Evolutionary conservation across 768 basidiomycete species (phyloP), one percentile per base, ranked within the genome.

Genomic region (Amanita thiersii): DNA sequence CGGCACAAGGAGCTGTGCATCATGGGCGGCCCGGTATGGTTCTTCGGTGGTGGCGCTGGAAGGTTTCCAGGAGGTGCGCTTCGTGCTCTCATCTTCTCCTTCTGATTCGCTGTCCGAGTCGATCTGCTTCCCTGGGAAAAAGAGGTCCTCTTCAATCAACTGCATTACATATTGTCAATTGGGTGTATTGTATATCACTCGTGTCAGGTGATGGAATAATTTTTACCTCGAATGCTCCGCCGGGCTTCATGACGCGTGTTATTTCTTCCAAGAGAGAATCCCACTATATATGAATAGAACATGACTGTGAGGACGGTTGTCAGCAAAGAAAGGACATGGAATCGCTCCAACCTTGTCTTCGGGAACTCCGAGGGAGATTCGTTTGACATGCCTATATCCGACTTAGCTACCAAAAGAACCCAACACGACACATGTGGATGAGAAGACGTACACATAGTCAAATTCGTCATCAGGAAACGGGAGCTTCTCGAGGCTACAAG

Each of bases 101-200:
- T 63, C 55, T 4, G 51, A 50, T 4, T 60, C 60, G 3, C 52
- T 52, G 28, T 65, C 60, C 14, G 58, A 56, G 35, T 72, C 68
- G 11, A 59, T 50, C 2, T 55, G 46, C 47, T 64, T 69, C 9
- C 82, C 81, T 1, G 83, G 84, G 51, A 86, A 85, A 52, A 73
- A 78, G 2, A 87, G 56, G 47, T 87, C 82, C 56, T 85, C 82
- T 54, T 87, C 85, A 37, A 83, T 63, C 59, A 86, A 68, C 79
- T 82, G 45, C 21, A 33, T 30, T 11, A 25, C 17, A 21, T 21
- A 37, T 19, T n/a, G 35, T 14, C 25, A 18, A 17, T 28, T 12
- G 38, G n/a, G 3, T 40, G 2, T 19, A 30, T 28, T 19, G 15
- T 18, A 29, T 3, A 18, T 14, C 15, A 5, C 25, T 8, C 32